Base-by-base conservation (phyloP, 176 grass and related monocot genomes). In the Ensete ventricosum region DNA sequence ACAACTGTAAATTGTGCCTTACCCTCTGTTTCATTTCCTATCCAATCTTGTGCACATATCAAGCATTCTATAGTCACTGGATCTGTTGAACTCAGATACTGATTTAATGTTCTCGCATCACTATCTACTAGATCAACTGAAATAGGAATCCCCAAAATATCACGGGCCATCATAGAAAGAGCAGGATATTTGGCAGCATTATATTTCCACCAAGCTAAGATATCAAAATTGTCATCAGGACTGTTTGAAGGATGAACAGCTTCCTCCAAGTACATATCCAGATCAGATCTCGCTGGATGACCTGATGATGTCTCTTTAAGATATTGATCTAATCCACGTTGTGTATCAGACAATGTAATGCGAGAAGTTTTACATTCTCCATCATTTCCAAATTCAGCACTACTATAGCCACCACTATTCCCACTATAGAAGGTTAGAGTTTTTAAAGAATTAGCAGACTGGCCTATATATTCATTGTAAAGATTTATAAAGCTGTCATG, bases 191-290 rank as follows among this genome's bases (percentile, higher is more conserved):
- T 99, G 65, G 95, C 90, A 17, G 95, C 90, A 79, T 94, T 94
- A 16, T 86, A 87, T 73, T 85, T 99, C 95, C 95, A 99, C 90
- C 95, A 99, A 54, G 88, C 90, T 27, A 99, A 80, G 71, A 99
- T 89, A 75, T 99, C 88, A 94, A 99, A 99, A 80, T 86, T 85
- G 79, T 86, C 95, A 64, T 69, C 84, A 76, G 81, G 83, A 62
- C 86, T 88, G 73, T 91, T 99, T 76, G 83, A 77, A 57, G 86
- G 90, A 82, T 94, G 93, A 54, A 99, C 90, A 9, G 88, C 82
- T 79, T 99, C 95, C 82, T 99, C 95, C 8, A 99, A 85, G 69
- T 99, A 99, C 86, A 99, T 86, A 79, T 94, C 95, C 76, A 99
- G 79, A 82, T 99, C 95, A 67, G 95, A 87, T 77, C 93, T 99